These are phyloP conservation scores for Erysiphe pulchra DNA, from an alignment of 2,329 filamentous ascomycete genomes.

Conservation along the genomic window DNA sequence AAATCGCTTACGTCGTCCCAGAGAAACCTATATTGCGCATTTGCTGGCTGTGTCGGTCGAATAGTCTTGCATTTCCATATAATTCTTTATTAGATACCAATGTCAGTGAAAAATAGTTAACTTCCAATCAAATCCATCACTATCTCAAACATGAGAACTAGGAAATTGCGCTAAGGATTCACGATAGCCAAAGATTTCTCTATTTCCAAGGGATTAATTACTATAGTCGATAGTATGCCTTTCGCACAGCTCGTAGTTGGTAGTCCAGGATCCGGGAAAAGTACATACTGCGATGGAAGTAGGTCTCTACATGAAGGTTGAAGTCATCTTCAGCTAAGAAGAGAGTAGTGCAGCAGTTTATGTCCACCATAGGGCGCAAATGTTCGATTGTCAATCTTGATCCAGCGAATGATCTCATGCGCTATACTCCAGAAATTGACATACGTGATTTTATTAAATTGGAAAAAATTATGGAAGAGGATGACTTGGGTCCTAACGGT, in stretches of 20 bases:
- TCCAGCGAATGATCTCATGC: conserved; percentile 81
- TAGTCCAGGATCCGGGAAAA: conserved; percentile 89
- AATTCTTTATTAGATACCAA: no score
- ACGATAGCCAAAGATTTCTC: no score
- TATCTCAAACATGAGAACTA: no score
- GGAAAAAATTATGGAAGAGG: conserved; percentile 84
- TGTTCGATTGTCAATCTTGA: conserved; percentile 93
- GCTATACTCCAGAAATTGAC: conserved; percentile 72
- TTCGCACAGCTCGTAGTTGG: conserved; percentile 46
- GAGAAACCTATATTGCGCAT: no score
- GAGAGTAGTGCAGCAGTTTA: conserved; percentile 67
- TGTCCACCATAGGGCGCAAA: conserved; percentile 81
- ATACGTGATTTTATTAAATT: conserved; percentile 72
- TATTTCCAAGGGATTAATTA: no score
- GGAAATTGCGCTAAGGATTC: no score
- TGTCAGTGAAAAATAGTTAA: no score
- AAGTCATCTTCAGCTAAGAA: conserved; percentile 1
- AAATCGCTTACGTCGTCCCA: no score
- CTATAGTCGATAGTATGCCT: conserved; percentile 10
- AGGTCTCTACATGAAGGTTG: conserved; percentile 13
- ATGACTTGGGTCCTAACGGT: conserved; percentile 76
- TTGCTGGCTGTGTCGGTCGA: no score
- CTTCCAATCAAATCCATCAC: no score
- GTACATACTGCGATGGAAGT: conserved; percentile 94
- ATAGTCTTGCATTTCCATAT: no score